phyloP scores from a whole-genome alignment of 176 grass and related monocot genomes.

The Ensete glaucum region DNA sequence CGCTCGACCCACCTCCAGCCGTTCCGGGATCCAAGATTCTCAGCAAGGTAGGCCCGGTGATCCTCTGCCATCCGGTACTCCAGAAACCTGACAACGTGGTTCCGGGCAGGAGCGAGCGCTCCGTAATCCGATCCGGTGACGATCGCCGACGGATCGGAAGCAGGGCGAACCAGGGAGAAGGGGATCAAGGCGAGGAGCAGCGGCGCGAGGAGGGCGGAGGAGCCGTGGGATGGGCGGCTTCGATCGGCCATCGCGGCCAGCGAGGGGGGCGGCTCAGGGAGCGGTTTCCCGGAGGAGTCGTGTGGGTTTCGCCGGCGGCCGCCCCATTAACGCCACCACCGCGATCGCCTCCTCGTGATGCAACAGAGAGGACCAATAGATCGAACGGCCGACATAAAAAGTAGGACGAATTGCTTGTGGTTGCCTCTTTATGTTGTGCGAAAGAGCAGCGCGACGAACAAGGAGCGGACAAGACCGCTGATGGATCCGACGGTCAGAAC shows the following conservation, averaged over 20 bases:
- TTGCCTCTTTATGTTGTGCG: not conserved
- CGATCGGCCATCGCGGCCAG: not conserved
- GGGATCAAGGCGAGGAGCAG: slow-evolving; percentile 22
- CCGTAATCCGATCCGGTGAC: not conserved
- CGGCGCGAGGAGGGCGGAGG: slow-evolving; percentile 8
- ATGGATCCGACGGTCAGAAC: not conserved
- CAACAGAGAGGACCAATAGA: not conserved
- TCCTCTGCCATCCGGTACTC: slow-evolving; percentile 47
- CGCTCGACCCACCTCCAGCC: slow-evolving; percentile 82
- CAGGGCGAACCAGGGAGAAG: slow-evolving; percentile 19
- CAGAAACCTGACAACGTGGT: slow-evolving; percentile 68
- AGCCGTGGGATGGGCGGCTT: not conserved
- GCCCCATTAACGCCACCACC: not conserved
- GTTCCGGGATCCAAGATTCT: slow-evolving; percentile 19
- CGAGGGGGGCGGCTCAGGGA: not conserved
- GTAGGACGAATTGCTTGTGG: not conserved
- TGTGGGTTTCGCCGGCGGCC: not conserved
- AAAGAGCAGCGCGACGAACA: not conserved
- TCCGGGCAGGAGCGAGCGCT: slow-evolving; percentile 22
- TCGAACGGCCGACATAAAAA: not conserved
- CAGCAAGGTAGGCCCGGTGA: slow-evolving; percentile 61
- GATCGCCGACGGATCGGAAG: slow-evolving; percentile 1
- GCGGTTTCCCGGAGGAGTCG: not conserved
- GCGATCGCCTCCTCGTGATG: not conserved
- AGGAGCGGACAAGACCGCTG: not conserved